Conservation (phyloP, 2,329 filamentous ascomycete species). For the Alternaria infectoria region DNA sequence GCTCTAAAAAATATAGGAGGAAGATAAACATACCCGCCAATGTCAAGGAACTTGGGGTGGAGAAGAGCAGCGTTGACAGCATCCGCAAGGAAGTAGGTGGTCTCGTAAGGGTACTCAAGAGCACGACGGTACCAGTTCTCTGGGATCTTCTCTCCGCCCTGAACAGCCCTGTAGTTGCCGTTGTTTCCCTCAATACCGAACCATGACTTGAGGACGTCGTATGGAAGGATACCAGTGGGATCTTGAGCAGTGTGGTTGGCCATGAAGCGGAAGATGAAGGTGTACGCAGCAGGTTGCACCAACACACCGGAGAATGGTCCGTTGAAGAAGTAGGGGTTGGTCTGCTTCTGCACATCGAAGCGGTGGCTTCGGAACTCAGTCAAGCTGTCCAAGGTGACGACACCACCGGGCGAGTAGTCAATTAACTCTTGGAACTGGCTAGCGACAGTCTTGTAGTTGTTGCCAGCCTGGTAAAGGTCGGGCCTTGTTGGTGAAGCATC, state of each 20-base stretch:
- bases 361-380: constrained; percentile 25
- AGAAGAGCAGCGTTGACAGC: constrained; percentile 22
- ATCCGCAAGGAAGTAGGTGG: constrained; percentile 27
- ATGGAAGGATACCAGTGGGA: constrained; percentile 18
- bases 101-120: constrained; percentile 29
- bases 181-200: constrained; percentile 25
- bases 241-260: constrained; percentile 29
- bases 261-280: constrained; percentile 37
- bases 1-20: neutral
- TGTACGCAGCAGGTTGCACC: constrained; percentile 35
- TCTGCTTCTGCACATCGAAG: constrained; percentile 24
- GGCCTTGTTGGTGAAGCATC: constrained; percentile 32
- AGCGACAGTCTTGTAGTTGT: constrained; percentile 29
- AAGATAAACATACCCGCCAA: constrained; percentile 22
- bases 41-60: constrained; percentile 29
- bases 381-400: constrained; percentile 28
- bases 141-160: constrained; percentile 27
- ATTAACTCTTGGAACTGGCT: constrained; percentile 30
- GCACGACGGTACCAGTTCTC: constrained; percentile 32
- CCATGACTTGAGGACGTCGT: constrained; percentile 30
- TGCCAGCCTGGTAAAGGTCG: constrained; percentile 29
- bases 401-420: constrained; percentile 26
- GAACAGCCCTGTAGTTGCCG: constrained; percentile 23
- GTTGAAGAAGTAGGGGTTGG: constrained; percentile 32
- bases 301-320: constrained; percentile 29